A percentile compares a stretch with the other conserved stretches of the same genome.
phyloP scores from a whole-genome alignment of 2,329 filamentous ascomycete species.

The Verticillium alfalfae region DNA sequence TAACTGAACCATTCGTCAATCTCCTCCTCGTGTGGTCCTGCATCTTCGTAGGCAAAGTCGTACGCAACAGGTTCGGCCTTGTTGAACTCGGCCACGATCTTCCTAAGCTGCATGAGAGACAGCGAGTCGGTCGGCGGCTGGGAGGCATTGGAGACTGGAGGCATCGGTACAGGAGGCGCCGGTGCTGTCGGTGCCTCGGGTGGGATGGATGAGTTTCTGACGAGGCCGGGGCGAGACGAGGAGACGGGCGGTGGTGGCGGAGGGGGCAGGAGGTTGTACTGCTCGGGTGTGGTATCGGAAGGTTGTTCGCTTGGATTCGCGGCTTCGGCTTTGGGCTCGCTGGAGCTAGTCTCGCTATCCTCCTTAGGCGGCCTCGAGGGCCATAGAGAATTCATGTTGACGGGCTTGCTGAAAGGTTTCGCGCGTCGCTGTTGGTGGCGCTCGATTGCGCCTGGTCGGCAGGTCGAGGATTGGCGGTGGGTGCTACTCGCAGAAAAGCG shows the following conservation, averaged over 20 bases:
- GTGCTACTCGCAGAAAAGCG: neutral
- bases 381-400: constrained; percentile 41
- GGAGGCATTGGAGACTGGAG: constrained; percentile 23
- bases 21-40: constrained; percentile 74
- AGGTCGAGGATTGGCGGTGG: neutral
- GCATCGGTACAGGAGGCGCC: constrained; percentile 13
- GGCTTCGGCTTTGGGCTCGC: constrained; percentile 24
- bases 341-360: constrained; percentile 17
- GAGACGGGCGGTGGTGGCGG: constrained; percentile 19
- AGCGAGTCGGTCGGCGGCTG: constrained; percentile 59
- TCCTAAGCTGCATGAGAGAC: constrained; percentile 67
- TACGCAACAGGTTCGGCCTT: constrained; percentile 67
- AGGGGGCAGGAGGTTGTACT: constrained; percentile 26
- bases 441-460: neutral
- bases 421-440: neutral
- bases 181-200: constrained; percentile 6
- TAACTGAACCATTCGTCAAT: constrained; percentile 98
- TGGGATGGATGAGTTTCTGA: constrained; percentile 19
- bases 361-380: constrained; percentile 29
- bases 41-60: constrained; percentile 77
- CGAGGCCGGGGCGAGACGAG: constrained; percentile 14
- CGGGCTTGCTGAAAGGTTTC: constrained; percentile 1
- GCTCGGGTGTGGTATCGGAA: constrained; percentile 26
- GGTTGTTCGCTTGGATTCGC: constrained; percentile 32
- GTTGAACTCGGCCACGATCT: constrained; percentile 69